Conservation (phyloP, 176 grass and related monocot genomes). For the Triticum turgidum region DNA sequence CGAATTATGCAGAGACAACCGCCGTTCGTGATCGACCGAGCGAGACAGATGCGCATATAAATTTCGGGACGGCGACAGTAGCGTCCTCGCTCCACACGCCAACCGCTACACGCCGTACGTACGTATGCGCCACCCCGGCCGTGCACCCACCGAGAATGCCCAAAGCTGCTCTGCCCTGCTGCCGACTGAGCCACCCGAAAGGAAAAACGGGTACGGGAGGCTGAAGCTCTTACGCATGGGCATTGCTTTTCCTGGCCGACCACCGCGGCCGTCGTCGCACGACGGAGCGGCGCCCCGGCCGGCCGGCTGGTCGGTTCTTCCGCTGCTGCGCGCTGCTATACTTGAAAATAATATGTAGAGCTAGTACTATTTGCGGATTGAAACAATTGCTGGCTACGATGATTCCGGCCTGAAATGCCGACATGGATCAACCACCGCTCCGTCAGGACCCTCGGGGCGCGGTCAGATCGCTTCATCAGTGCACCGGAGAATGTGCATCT, state of each 20-base stretch:
- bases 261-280: no score
- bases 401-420: neutral
- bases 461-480: neutral
- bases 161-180: neutral
- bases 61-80: neutral
- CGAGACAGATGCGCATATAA: neutral
- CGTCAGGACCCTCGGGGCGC: neutral
- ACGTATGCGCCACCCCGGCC: neutral
- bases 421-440: neutral
- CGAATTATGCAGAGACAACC: neutral
- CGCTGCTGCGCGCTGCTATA: neutral
- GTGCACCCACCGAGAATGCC: neutral
- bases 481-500: constrained; percentile 26
- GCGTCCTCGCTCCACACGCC: neutral
- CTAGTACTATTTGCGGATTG: neutral
- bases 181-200: neutral
- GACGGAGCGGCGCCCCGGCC: no score
- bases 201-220: neutral
- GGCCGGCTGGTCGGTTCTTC: neutral
- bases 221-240: no score
- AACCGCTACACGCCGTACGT: neutral
- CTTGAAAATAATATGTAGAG: no score
- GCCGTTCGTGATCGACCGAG: neutral
- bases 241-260: no score
- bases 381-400: neutral